These are phyloP conservation scores for Aspergillus sp. DNA, from an alignment of 2,329 filamentous ascomycete genomes.

Conservation along the genomic window DNA sequence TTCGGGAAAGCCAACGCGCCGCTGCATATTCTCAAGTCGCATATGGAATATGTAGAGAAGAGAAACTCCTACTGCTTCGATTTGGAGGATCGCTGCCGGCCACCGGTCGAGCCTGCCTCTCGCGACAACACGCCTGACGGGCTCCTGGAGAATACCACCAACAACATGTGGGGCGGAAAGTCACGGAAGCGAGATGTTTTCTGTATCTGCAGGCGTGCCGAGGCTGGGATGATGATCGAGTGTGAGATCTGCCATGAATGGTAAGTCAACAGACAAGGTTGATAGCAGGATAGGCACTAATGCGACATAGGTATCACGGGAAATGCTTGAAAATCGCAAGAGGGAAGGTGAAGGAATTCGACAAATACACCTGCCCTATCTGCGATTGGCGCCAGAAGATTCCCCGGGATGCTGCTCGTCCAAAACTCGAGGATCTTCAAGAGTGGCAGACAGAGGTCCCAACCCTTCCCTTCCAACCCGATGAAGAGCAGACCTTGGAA, in stretches of 20 bases:
- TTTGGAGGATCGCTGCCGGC: constrained; percentile 73
- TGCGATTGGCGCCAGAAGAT: constrained; percentile 97
- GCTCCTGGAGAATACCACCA: constrained; percentile 37
- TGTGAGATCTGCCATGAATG: constrained; percentile 97
- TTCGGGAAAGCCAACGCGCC: constrained; percentile 98
- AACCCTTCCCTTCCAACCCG: constrained; percentile 80
- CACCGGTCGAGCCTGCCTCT: constrained; percentile 85
- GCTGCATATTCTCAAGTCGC: constrained; percentile 85
- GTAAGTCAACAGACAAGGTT: constrained; percentile 44
- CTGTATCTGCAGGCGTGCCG: constrained; percentile 86
- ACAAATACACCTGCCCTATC: constrained; percentile 96
- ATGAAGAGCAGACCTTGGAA: constrained; percentile 80
- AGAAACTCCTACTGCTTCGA: constrained; percentile 90
- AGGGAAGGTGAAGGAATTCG: constrained; percentile 95
- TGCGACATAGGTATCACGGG: constrained; percentile 69
- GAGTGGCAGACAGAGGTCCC: constrained; percentile 76
- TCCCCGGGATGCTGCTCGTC: constrained; percentile 86
- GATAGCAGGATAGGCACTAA: constrained; percentile 16
- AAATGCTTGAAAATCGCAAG: constrained; percentile 97
- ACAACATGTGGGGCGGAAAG: constrained; percentile 38
- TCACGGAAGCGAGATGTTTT: constrained; percentile 69
- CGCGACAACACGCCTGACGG: constrained; percentile 62
- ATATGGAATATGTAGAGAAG: constrained; percentile 87
- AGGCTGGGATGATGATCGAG: constrained; percentile 99
- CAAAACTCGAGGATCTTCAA: constrained; percentile 83